phyloP scores from a whole-genome alignment of 2,329 filamentous ascomycete genomes.

The Hymenoscyphus fructigenus region DNA sequence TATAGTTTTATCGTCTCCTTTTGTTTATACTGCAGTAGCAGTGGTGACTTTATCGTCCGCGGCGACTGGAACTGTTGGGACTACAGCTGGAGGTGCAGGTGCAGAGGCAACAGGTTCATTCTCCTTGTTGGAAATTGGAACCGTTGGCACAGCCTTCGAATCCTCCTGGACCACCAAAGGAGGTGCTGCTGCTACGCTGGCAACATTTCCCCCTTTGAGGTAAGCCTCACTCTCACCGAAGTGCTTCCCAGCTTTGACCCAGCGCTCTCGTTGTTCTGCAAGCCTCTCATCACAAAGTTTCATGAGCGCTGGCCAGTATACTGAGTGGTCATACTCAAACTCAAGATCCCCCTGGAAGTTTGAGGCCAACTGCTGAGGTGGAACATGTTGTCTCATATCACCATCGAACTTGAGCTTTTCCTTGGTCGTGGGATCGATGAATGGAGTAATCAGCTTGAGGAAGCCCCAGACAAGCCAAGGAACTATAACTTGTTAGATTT shows the following conservation, averaged over 20 bases:
- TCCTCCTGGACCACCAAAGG: not conserved
- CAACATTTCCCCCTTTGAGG: constrained; percentile 60
- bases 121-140: not conserved
- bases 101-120: not conserved
- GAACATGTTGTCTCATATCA: constrained; percentile 79
- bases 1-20: not conserved
- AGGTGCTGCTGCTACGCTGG: constrained; percentile 23
- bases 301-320: constrained; percentile 86
- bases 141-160: not conserved
- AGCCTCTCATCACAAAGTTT: constrained; percentile 66
- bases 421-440: constrained; percentile 91
- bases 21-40: not conserved
- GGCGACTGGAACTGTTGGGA: not conserved
- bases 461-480: constrained; percentile 91
- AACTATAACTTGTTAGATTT: constrained; percentile 50
- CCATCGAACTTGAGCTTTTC: constrained; percentile 99
- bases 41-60: not conserved
- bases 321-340: constrained; percentile 86
- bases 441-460: constrained; percentile 93
- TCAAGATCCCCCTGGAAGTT: constrained; percentile 72
- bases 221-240: constrained; percentile 88
- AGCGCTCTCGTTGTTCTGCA: constrained; percentile 63
- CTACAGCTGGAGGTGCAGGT: not conserved
- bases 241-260: constrained; percentile 75
- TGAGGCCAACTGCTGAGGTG: constrained; percentile 77